These are phyloP conservation scores for Calocera cornea DNA, from an alignment of 768 basidiomycete species.

Conservation along the genomic window DNA sequence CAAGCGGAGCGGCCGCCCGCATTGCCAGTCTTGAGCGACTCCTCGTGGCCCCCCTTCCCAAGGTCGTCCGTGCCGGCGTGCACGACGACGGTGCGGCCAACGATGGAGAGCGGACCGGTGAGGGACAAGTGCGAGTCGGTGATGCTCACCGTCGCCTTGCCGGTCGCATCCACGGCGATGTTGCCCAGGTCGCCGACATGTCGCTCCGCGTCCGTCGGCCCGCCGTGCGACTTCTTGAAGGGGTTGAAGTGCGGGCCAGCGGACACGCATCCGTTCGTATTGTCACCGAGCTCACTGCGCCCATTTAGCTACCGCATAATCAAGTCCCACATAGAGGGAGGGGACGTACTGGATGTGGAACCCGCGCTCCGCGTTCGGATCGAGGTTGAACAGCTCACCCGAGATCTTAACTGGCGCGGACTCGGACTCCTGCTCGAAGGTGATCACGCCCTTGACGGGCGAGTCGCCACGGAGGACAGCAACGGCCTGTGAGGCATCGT, in stretches of 20 bases:
- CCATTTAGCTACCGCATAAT: not conserved
- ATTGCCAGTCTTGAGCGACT: conserved; percentile 66
- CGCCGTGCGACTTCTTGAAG: conserved; percentile 49
- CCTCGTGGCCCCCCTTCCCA: conserved; percentile 51
- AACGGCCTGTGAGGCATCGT: conserved; percentile 30
- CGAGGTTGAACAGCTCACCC: conserved; percentile 48
- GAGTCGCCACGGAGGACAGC: conserved; percentile 51
- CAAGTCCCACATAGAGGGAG: not conserved
- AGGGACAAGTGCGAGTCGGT: conserved; percentile 49
- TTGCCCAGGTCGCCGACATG: conserved; percentile 74
- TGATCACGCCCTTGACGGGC: conserved; percentile 47
- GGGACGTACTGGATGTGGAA: conserved; percentile 65
- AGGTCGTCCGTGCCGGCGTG: conserved; percentile 71
- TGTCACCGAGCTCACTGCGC: conserved; percentile 42
- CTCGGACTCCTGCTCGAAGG: conserved; percentile 43
- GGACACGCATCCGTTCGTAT: conserved; percentile 49
- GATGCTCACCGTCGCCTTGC: conserved; percentile 44
- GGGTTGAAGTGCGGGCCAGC: conserved; percentile 73
- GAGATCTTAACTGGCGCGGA: conserved; percentile 45
- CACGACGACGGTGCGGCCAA: conserved; percentile 65
- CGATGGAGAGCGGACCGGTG: conserved; percentile 49
- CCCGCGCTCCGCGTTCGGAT: conserved; percentile 45
- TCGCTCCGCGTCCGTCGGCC: conserved; percentile 37
- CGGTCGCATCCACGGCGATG: conserved; percentile 45
- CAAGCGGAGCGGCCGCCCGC: conserved; percentile 67